Evolutionary conservation across 140 eudicot species (phyloP), one percentile per base, ranked within the genome.

Genomic region (Flaveria floridana): DNA sequence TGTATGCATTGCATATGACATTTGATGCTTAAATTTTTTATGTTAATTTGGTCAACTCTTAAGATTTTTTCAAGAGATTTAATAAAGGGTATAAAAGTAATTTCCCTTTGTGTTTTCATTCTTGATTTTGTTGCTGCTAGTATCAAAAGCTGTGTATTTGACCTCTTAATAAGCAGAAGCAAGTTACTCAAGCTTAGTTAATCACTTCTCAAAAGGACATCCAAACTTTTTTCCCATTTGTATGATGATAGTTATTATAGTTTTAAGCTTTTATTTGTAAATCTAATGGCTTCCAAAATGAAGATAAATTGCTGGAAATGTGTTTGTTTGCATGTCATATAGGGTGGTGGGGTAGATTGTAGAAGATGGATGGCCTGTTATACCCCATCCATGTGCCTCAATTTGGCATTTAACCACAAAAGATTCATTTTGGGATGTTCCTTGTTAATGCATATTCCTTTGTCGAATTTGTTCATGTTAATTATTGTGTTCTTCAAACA

Each of bases 331-430:
- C 42, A 61, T 70, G 19, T 61, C 46, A 70, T 47, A 21, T 3
- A 51, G 19, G 42, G 64, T 63, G 65, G 28, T 42, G 70, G 76
- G 81, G 81, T 68, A 55, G 39, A 34, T 34, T 34, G 39, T 34
- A 34, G 80, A 50, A 13, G 47, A 55, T 37, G 13, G 15, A 57
- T 77, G 70, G 44, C 81, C 12, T 61, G 28, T 58, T 70, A 77
- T 68, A 47, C 44, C 52, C 55, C 30, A 25, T 77, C 44, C 63
- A 53, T 70, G 52, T 58, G 25, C 51, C 70, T 77, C 55, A 58
- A 46, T 47, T 7, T 77, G 71, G 21, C 64, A 58, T 59, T 50
- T 68, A 70, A 70, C 59, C 9, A 78, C 55, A 26, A 57, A 56
- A 20, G 25, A 51, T 53, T 73, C 20, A 47, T 62, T n/a, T 65